Conservation (phyloP, 352 stramenopile species). For the Porosira glacialis region DNA sequence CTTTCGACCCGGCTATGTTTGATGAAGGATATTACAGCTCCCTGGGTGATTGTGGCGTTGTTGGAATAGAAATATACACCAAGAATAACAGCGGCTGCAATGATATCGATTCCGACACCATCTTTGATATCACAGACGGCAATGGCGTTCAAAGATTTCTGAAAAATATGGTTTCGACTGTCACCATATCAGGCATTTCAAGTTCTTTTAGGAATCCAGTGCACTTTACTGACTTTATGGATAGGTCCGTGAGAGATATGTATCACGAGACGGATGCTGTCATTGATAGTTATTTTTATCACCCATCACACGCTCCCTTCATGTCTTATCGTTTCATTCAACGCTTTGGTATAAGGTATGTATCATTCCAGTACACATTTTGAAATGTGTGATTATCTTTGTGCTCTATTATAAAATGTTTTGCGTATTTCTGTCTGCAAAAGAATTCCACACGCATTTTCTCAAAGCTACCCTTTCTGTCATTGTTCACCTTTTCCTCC, state of each 20-base stretch:
- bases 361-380: no score
- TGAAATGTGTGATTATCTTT: no score
- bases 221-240: conserved; percentile 32
- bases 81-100: conserved; percentile 6
- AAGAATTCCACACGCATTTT: no score
- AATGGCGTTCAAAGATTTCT: conserved; percentile 25
- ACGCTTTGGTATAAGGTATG: conserved; percentile 49
- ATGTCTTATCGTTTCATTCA: conserved; percentile 53
- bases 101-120: conserved; percentile 15
- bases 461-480: no score
- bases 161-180: conserved; percentile 28
- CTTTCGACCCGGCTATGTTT: conserved; percentile 30
- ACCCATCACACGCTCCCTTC: conserved; percentile 60
- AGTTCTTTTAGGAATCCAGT: conserved; percentile 47
- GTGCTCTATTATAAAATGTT: no score
- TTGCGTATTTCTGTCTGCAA: no score
- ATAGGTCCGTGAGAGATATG: conserved; percentile 37
- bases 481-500: no score
- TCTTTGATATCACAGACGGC: conserved; percentile 30
- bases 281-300: conserved; percentile 61
- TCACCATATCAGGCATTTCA: conserved; percentile 3
- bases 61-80: conserved; percentile 13
- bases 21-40: conserved; percentile 9
- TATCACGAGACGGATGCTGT: conserved; percentile 63
- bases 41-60: conserved; percentile 13